phyloP scores from a whole-genome alignment of 2,329 filamentous ascomycete species.

The Eutypella sp. region DNA sequence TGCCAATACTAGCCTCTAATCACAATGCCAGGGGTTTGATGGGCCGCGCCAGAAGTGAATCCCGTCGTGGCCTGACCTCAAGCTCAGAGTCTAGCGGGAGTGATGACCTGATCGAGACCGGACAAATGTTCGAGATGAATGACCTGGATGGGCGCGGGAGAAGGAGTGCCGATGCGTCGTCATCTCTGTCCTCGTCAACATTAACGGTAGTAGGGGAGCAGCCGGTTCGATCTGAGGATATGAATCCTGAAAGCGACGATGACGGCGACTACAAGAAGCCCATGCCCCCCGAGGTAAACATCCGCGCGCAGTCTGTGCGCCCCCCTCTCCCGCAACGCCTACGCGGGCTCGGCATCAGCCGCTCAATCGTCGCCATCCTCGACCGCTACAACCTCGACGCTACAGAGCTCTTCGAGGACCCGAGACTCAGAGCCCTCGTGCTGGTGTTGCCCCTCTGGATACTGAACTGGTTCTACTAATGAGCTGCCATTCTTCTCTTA shows the following conservation, averaged over 20 bases:
- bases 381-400: neutral
- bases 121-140: too few species aligned
- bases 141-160: too few species aligned
- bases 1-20: neutral
- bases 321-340: neutral
- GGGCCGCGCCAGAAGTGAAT: too few species aligned
- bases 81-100: too few species aligned
- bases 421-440: neutral
- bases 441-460: neutral
- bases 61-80: too few species aligned
- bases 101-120: too few species aligned
- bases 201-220: neutral
- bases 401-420: neutral
- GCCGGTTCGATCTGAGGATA: neutral
- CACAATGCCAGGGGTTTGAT: neutral
- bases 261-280: neutral
- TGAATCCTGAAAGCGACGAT: neutral
- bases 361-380: neutral
- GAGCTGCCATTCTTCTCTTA: too few species aligned
- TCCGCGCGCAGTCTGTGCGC: neutral
- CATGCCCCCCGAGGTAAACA: neutral
- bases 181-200: neutral
- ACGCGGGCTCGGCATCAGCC: too few species aligned
- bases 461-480: neutral
- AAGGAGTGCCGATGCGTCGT: too few species aligned